A percentile compares a stretch with the other conserved stretches of the same genome.
Conservation (phyloP, 148 eudicot species). For the Hydrangea macrophylla region DNA sequence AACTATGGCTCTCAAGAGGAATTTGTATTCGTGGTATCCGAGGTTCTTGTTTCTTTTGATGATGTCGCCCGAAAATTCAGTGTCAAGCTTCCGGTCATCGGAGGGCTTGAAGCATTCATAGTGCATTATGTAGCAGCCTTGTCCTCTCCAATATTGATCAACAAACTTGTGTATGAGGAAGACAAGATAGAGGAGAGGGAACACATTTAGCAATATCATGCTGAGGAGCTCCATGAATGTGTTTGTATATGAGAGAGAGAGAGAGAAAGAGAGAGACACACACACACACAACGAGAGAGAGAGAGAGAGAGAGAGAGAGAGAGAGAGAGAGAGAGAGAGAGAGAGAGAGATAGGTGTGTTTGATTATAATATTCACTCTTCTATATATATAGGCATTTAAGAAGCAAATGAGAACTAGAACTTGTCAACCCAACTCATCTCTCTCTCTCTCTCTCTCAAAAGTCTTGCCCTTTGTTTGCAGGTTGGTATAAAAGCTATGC, state of each 20-base stretch:
- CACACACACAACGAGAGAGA: too few species aligned
- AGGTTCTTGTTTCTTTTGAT: constrained; percentile 42
- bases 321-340: constrained; percentile 1
- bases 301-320: constrained; percentile 7
- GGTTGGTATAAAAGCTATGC: too few species aligned
- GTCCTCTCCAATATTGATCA: constrained; percentile 22
- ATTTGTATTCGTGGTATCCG: constrained; percentile 44
- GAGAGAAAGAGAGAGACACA: constrained; percentile 1
- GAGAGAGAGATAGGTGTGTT: neutral
- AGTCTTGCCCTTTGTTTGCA: too few species aligned
- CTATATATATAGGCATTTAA: too few species aligned
- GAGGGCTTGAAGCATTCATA: constrained; percentile 68
- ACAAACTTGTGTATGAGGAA: constrained; percentile 26
- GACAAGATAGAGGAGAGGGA: constrained; percentile 30
- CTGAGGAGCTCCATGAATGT: constrained; percentile 41
- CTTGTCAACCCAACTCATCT: too few species aligned
- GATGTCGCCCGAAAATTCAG: constrained; percentile 33
- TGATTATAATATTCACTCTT: too few species aligned
- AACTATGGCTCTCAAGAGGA: constrained; percentile 52
- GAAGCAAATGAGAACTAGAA: too few species aligned
- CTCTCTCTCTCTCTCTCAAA: too few species aligned
- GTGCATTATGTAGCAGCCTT: constrained; percentile 56
- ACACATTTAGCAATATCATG: constrained; percentile 24
- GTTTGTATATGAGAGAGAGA: constrained; percentile 15
- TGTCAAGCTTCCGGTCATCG: constrained; percentile 44